Base-by-base conservation (phyloP, 2,329 filamentous ascomycete species). In the Penicillium sp. region DNA sequence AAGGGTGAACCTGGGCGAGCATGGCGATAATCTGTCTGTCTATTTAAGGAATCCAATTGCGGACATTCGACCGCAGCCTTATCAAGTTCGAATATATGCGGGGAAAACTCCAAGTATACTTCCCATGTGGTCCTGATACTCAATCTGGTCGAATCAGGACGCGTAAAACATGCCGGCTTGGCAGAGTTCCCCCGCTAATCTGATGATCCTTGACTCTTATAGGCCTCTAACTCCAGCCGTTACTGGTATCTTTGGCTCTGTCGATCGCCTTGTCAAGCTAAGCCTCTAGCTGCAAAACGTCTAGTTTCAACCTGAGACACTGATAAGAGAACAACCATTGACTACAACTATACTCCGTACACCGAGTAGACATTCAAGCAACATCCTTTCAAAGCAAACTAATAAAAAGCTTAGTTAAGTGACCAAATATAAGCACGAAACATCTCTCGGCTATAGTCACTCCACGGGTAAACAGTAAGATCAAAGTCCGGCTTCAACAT, bases 371-470 rank as follows among this genome's bases (percentile, higher is more conserved):
- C 10, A 18, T 38, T 29, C 16, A 14, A 44, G 24, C 42, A 35
- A 46, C 13, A 11, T 34, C 31, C 9, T n/a, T n/a, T 11, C 14
- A 7, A 34, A 24, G 7, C 4, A 45, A 45, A 22, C 4, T 7
- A 32, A 5, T 7, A 35, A 6, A 16, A 14, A 44, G 0, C 3
- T 9, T 34, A 56, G 6, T 52, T 26, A 34, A 52, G 35, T 4
- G 53, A 56, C 53, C 53, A 56, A 14, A 56, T 38, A 37, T 56
- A 52, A 24, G 53, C 53, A 4, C 35, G 48, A 24, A 56, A 56
- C n/a, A 52, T 56, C 42, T 56, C 40, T 13, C 48, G 48, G 42
- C 53, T 52, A 42, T 56, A 52, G n/a, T 39, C 32, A 35, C 48
- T 56, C 53, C 53, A 46, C 0, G 53, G 53, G 8, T 40, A 40